Evolutionary conservation across 2,329 filamentous ascomycete genomes (phyloP).

Genomic region (Epichloe baconii): DNA sequence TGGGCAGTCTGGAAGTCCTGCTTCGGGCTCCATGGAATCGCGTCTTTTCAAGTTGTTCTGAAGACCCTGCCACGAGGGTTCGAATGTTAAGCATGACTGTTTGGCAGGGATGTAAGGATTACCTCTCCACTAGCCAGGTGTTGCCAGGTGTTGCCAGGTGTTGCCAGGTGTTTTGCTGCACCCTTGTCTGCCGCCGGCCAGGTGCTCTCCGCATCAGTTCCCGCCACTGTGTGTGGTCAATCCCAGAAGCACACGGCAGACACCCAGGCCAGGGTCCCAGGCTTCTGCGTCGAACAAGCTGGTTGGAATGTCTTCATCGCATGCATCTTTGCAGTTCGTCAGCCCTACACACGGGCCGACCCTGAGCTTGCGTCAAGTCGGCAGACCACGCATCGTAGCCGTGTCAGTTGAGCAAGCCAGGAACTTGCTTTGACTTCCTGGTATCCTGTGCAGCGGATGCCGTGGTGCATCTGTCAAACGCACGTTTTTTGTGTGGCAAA

Average conservation of each 20-base stretch:
- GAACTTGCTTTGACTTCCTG: not conserved
- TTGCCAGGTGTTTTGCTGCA: not conserved
- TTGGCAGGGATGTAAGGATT: not conserved
- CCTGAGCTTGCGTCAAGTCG: constrained; percentile 5
- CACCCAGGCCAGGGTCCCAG: constrained; percentile 3
- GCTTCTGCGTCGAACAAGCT: constrained; percentile 4
- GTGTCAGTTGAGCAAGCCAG: constrained; percentile 1
- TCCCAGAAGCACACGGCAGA: not conserved
- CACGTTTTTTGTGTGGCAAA: not conserved
- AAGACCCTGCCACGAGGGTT: no score
- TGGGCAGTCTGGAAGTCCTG: no score
- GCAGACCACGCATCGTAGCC: constrained; percentile 2
- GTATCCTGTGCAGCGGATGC: not conserved
- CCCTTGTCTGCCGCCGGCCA: constrained; percentile 1
- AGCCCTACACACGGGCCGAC: constrained; percentile 7
- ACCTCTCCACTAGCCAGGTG: no score
- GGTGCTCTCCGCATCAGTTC: constrained; percentile 1
- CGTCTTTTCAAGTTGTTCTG: no score
- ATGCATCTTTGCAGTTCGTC: constrained; percentile 2
- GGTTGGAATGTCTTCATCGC: constrained; percentile 6
- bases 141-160: no score
- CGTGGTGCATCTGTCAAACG: not conserved
- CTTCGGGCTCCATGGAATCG: no score
- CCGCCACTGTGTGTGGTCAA: constrained; percentile 1
- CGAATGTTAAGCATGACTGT: not conserved